Evolutionary conservation across 805 yeast species (phyloP), one percentile per base, ranked within the genome.

Genomic region (Candida xyloterini): DNA sequence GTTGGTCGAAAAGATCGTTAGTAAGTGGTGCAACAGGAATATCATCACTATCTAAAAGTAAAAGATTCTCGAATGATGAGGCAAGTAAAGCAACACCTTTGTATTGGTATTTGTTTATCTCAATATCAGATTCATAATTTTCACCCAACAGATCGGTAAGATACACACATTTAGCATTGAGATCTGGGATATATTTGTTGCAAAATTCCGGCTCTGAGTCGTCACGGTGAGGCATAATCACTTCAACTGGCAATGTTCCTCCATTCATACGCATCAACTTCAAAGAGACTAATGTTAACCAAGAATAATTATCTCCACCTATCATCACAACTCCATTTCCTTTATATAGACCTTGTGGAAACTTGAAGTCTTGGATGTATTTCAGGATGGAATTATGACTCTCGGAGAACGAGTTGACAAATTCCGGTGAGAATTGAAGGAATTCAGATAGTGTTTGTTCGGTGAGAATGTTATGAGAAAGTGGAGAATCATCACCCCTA

Each of bases 291-390:
- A 78, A 53, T 1, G 81, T 71, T 34, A 78, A 54, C 77, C 81
- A 69, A 13, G 69, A 56, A 47, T 60, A 69, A 39, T 69, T 68
- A 7, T 81, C 83, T 27, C 84, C 84, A 8, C 81, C 84, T 30
- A 78, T 81, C 52, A 69, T 76, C 2, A 78, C 83, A 8, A 77
- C 72, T 13, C 84, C 84, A 47, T 71, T 63, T 1, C 79, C 74
- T 4, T 58, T 54, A 52, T 73, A 76, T 9, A 75, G 47, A 5
- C 65, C 59, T 43, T 67, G 29, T 4, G 58, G 55, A 25, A 50
- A 47, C 11, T 38, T 30, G 10, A 51, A 21, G 15, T 41, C 55
- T 5, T 78, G 77, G 56, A 79, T 57, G 27, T 57, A 58, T 2
- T 56, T 55, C 21, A 74, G 59, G 9, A 73, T 71, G 30, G 57